Percentiles rank a stretch among this genome's conserved stretches.
phyloP scores from a whole-genome alignment of 805 yeast genomes.

The Cyberlindnera amylophila region DNA sequence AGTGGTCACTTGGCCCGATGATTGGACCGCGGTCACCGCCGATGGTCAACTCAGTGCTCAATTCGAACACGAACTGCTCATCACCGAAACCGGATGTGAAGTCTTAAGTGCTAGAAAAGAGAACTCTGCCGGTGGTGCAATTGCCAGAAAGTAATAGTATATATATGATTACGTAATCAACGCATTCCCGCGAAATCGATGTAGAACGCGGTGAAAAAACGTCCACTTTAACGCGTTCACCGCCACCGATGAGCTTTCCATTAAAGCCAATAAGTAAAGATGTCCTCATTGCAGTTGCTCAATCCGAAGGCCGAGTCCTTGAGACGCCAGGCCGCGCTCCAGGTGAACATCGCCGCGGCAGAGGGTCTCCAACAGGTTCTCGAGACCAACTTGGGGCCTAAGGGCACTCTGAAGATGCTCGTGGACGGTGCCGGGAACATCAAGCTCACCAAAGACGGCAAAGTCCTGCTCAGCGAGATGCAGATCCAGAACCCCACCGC shows the following conservation, averaged over 20 bases:
- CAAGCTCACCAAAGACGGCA: slow-evolving; percentile 95
- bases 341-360: slow-evolving; percentile 94
- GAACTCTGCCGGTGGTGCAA: slow-evolving; percentile 86
- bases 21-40: slow-evolving; percentile 90
- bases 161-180: not conserved
- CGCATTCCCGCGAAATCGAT: too few relatives aligned
- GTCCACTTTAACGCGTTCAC: too few relatives aligned
- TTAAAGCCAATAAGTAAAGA: too few relatives aligned
- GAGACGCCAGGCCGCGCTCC: slow-evolving; percentile 90
- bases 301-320: slow-evolving; percentile 98
- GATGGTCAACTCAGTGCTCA: slow-evolving; percentile 93
- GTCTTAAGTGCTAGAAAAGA: slow-evolving; percentile 79
- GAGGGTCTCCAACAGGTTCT: slow-evolving; percentile 93
- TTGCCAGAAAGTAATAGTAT: slow-evolving; percentile 41
- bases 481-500: slow-evolving; percentile 93
- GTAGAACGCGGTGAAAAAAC: too few relatives aligned
- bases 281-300: slow-evolving; percentile 75
- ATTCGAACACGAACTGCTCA: slow-evolving; percentile 88
- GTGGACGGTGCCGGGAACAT: slow-evolving; percentile 97
- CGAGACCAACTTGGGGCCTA: slow-evolving; percentile 91
- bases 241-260: not conserved
- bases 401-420: slow-evolving; percentile 92
- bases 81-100: slow-evolving; percentile 92
- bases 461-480: slow-evolving; percentile 90
- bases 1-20: slow-evolving; percentile 93